phyloP scores from a whole-genome alignment of 164 flowering plant genomes.

The Cinnamomum micranthum region DNA sequence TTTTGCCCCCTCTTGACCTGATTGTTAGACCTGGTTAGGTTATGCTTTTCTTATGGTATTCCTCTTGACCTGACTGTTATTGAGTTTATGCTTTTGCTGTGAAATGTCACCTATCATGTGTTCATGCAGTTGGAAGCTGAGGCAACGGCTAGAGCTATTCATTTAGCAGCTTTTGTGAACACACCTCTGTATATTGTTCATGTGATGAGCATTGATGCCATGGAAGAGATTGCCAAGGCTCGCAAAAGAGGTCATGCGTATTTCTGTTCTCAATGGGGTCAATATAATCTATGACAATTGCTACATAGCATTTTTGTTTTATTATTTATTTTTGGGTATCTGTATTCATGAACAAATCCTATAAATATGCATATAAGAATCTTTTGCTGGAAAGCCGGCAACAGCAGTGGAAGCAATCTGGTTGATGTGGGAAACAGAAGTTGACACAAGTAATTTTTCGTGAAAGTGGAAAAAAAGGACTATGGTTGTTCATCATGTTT shows the following conservation, averaged over 20 bases:
- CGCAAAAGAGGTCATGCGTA: conserved; percentile 58
- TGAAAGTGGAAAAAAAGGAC: too few relatives aligned
- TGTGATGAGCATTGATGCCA: conserved; percentile 98
- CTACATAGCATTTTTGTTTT: neutral
- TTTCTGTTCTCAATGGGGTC: neutral
- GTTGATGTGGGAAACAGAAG: too few relatives aligned
- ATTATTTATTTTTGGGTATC: neutral
- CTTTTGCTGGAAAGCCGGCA: too few relatives aligned
- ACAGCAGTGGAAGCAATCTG: too few relatives aligned
- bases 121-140: conserved; percentile 86
- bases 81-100: neutral
- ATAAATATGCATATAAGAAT: too few relatives aligned
- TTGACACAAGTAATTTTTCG: too few relatives aligned
- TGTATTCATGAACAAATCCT: too few relatives aligned
- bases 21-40: too few relatives aligned
- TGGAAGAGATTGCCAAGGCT: conserved; percentile 97
- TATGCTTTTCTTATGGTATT: too few relatives aligned
- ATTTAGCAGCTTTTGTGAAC: conserved; percentile 85
- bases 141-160: conserved; percentile 95
- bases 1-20: too few relatives aligned
- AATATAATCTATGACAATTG: neutral
- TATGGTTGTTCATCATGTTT: too few relatives aligned
- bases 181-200: conserved; percentile 94
- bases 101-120: neutral
- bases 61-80: neutral